A percentile compares a stretch with the other conserved stretches of the same genome.
Evolutionary conservation across 2,329 filamentous ascomycete genomes (phyloP).

Genomic region (Colletotrichum cuscutae): DNA sequence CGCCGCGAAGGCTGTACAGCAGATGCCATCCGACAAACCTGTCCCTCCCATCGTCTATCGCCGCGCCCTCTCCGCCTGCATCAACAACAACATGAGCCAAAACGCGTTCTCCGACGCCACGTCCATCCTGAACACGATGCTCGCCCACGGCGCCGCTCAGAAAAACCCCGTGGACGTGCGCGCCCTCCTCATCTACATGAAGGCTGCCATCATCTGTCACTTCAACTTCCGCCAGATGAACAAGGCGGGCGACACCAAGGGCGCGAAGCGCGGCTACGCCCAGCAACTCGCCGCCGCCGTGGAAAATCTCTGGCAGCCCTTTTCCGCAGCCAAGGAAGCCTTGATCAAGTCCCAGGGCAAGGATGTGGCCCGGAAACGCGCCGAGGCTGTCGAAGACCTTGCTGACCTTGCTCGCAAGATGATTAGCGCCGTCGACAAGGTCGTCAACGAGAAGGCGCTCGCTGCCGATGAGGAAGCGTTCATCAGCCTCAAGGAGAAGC

Average conservation of each 20-base stretch:
- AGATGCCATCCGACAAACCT: slow-evolving; percentile 57
- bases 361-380: slow-evolving; percentile 32
- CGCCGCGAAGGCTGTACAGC: slow-evolving; percentile 67
- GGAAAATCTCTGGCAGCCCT: slow-evolving; percentile 60
- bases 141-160: slow-evolving; percentile 38
- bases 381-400: slow-evolving; percentile 52
- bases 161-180: slow-evolving; percentile 54
- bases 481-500: slow-evolving; percentile 43
- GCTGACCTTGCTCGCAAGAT: slow-evolving; percentile 57
- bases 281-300: slow-evolving; percentile 62
- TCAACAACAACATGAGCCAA: slow-evolving; percentile 80
- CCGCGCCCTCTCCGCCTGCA: slow-evolving; percentile 78
- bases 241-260: slow-evolving; percentile 42
- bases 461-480: slow-evolving; percentile 42
- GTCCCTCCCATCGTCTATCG: slow-evolving; percentile 68
- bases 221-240: slow-evolving; percentile 48
- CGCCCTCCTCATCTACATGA: slow-evolving; percentile 66
- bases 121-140: slow-evolving; percentile 74
- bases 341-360: slow-evolving; percentile 43
- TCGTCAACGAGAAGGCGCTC: slow-evolving; percentile 53
- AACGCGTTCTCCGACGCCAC: slow-evolving; percentile 74
- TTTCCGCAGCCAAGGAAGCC: slow-evolving; percentile 51
- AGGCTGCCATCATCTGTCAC: slow-evolving; percentile 61
- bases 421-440: slow-evolving; percentile 56
- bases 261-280: slow-evolving; percentile 56